A percentile compares a stretch with the other conserved stretches of the same genome.
Evolutionary conservation across 768 basidiomycete species (phyloP).

Genomic region (Boletus reticulatus): DNA sequence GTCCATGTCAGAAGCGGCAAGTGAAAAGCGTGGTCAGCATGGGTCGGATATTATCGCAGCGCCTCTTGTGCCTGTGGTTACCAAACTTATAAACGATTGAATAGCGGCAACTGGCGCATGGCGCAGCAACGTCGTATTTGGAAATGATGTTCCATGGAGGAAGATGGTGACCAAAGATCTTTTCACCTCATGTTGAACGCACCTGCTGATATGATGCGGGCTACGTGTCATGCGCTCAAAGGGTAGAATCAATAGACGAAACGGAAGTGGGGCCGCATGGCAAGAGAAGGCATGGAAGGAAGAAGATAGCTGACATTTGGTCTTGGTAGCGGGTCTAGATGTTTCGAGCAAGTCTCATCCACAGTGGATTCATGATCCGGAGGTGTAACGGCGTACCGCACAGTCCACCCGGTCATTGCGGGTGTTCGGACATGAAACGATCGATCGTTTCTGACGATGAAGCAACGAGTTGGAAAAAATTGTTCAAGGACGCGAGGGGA

Average conservation of each 20-base stretch:
- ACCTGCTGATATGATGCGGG: slow-evolving; percentile 29
- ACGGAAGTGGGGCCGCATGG: slow-evolving; percentile 26
- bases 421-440: slow-evolving; percentile 33
- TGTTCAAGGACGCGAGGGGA: slow-evolving; percentile 9
- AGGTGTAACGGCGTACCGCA: slow-evolving; percentile 23
- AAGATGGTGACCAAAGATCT: slow-evolving; percentile 28
- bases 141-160: slow-evolving; percentile 22
- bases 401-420: slow-evolving; percentile 28
- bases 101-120: slow-evolving; percentile 27
- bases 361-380: slow-evolving; percentile 29
- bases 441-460: slow-evolving; percentile 7
- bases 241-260: slow-evolving; percentile 22
- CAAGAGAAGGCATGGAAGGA: slow-evolving; percentile 24
- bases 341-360: slow-evolving; percentile 5
- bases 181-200: slow-evolving; percentile 32
- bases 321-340: slow-evolving; percentile 9
- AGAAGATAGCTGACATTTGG: slow-evolving; percentile 13
- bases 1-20: slow-evolving; percentile 17
- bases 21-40: slow-evolving; percentile 20
- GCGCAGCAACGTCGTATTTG: slow-evolving; percentile 17
- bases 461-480: slow-evolving; percentile 18
- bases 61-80: slow-evolving; percentile 26
- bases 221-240: slow-evolving; percentile 27
- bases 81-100: slow-evolving; percentile 27
- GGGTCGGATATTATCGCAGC: slow-evolving; percentile 33